phyloP scores from a whole-genome alignment of 2,329 filamentous ascomycete genomes.

The Hypoxylon sp. region DNA sequence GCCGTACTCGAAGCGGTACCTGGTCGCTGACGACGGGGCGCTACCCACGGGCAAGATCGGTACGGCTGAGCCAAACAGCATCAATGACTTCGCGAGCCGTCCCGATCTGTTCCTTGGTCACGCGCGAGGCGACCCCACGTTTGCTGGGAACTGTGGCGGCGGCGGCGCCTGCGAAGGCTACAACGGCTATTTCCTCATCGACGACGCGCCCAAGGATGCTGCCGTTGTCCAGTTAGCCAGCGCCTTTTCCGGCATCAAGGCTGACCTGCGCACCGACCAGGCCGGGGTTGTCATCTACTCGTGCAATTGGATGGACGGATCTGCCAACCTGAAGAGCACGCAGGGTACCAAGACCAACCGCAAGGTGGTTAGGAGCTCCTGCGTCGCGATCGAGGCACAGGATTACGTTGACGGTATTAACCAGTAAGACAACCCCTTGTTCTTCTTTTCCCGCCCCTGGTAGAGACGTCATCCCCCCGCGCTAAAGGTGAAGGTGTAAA shows the following conservation, averaged over 20 bases:
- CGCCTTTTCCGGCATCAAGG: slow-evolving; percentile 70
- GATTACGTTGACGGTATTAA: slow-evolving; percentile 86
- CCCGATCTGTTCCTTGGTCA: slow-evolving; percentile 73
- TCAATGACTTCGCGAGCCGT: slow-evolving; percentile 76
- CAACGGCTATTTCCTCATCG: slow-evolving; percentile 71
- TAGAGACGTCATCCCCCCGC: background rate
- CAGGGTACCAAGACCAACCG: slow-evolving; percentile 66
- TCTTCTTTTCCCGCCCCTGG: background rate
- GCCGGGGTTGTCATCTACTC: slow-evolving; percentile 79
- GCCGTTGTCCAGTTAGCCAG: slow-evolving; percentile 71
- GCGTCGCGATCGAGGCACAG: slow-evolving; percentile 81
- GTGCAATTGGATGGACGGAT: slow-evolving; percentile 70
- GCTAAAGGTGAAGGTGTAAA: background rate
- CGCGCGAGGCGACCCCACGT: slow-evolving; percentile 68
- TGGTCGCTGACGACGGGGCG: slow-evolving; percentile 68
- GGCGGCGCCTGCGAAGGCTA: slow-evolving; percentile 79
- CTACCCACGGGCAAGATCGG: slow-evolving; percentile 74
- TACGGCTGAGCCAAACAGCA: slow-evolving; percentile 66
- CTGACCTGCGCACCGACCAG: slow-evolving; percentile 80
- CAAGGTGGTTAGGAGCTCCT: slow-evolving; percentile 73
- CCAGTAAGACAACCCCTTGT: slow-evolving; percentile 60
- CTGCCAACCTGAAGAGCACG: slow-evolving; percentile 69
- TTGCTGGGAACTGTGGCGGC: slow-evolving; percentile 72
- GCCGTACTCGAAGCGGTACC: slow-evolving; percentile 72
- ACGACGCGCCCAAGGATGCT: slow-evolving; percentile 57